phyloP scores from a whole-genome alignment of 108 stramenopile species.

The Nitzschia palea region DNA sequence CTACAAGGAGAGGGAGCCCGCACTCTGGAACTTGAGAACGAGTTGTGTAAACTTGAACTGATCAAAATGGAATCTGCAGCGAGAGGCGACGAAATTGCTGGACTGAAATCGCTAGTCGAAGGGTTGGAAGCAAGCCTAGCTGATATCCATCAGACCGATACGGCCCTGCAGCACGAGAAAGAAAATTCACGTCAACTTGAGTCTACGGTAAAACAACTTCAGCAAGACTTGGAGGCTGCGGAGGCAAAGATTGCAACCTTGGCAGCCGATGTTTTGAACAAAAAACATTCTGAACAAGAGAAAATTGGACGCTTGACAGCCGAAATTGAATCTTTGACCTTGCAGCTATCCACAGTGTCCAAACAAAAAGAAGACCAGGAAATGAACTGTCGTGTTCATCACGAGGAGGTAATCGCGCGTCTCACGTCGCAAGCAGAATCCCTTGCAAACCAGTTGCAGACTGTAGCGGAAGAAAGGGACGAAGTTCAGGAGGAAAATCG shows the following conservation, averaged over 20 bases:
- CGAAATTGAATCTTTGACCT: not conserved
- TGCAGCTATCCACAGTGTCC: not conserved
- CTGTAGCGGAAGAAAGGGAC: constrained; percentile 11
- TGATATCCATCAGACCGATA: not conserved
- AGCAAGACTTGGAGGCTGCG: not conserved
- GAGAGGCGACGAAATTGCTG: not conserved
- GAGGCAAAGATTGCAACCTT: not conserved
- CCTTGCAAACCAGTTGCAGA: constrained; percentile 24
- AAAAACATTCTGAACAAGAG: not conserved
- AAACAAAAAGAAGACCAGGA: constrained; percentile 11
- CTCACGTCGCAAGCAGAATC: not conserved
- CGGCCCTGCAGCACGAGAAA: constrained; percentile 3
- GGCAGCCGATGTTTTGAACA: not conserved
- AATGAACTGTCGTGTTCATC: constrained; percentile 7
- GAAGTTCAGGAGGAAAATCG: constrained; percentile 12
- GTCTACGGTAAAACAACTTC: not conserved
- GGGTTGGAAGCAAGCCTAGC: not conserved
- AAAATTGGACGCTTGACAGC: not conserved
- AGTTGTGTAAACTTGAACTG: not conserved
- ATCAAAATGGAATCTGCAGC: not conserved
- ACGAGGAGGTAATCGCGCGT: not conserved
- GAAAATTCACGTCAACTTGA: not conserved
- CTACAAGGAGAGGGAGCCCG: not conserved
- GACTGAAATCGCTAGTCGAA: constrained; percentile 9
- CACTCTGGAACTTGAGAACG: not conserved